Evolutionary conservation across 2,329 filamentous ascomycete species (phyloP), one percentile per base, ranked within the genome.

Genomic region (Colletotrichum lindemuthianum): DNA sequence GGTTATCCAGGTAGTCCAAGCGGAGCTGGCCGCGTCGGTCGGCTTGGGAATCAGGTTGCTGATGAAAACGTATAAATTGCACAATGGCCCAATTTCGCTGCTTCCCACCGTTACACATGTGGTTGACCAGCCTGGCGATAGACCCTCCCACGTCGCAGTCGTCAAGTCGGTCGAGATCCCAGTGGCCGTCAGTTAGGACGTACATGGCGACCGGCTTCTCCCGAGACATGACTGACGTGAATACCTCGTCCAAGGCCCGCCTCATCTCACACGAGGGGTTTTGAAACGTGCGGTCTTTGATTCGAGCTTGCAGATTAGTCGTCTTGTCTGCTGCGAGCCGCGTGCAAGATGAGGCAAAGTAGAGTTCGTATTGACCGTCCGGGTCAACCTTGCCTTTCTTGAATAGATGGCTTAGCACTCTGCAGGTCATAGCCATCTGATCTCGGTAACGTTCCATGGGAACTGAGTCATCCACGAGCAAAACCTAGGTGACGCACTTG

Each of bases 51-150:
- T 3, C 1, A 8, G 6, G 8, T 4, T 12, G 8, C 2, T 24
- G 15, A 39, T 8, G 44, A 12, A 60, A 60, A 8, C 58, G 11
- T 10, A 60, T 54, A 8, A 60, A 60, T 32, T 60, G 50, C 1
- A 54, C n/a, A 2, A 47, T 34, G 1, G 43, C 50, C 58, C 58
- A 54, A 11, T 60, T 60, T 2, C 9, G 11, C 8, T 40, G 33
- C 41, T 11, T 34, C 4, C 41, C 54, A 1, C 10, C 9, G 0
- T 24, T 6, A 6, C 1, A 2, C 4, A 53, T 37, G 4, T 60
- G 50, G 11, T 9, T 41, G 1, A 48, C 43, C 6, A 60, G 32
- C 1, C 50, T 34, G 2, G 2, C 2, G 2, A 60, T 54, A 2
- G 58, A 50, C 2, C 41, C 32, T 1, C 54, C 50, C 1, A 60